Conservation (phyloP, 2,329 filamentous ascomycete species). For the Biscogniauxia mediterranea region DNA sequence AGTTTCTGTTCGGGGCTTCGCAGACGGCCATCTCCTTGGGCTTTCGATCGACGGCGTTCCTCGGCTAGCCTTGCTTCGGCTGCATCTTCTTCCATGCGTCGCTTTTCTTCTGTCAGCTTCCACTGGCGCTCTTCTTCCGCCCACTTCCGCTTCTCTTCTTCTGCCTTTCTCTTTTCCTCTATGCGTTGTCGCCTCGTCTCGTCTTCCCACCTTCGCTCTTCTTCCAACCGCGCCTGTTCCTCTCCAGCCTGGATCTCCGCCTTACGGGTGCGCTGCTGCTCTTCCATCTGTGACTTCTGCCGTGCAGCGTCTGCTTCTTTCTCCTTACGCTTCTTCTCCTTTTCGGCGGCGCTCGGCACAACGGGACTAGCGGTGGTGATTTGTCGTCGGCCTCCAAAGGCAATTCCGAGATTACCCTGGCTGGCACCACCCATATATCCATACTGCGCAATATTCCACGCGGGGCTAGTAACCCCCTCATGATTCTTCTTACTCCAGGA, state of each 20-base stretch:
- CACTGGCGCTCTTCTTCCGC: conserved; percentile 75
- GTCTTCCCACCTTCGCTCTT: conserved; percentile 66
- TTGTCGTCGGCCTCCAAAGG: conserved; percentile 87
- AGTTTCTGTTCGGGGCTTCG: conserved; percentile 69
- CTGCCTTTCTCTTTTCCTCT: conserved; percentile 60
- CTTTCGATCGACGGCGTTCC: conserved; percentile 62
- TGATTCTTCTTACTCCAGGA: conserved; percentile 89
- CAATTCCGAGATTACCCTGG: conserved; percentile 90
- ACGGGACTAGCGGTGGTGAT: conserved; percentile 80
- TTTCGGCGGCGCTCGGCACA: conserved; percentile 81
- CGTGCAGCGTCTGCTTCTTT: conserved; percentile 59
- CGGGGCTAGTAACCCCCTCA: conserved; percentile 76
- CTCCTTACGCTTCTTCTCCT: conserved; percentile 66
- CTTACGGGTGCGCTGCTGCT: conserved; percentile 47
- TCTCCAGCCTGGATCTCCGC: conserved; percentile 57
- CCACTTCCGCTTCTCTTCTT: conserved; percentile 71
- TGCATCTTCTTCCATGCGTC: conserved; percentile 70
- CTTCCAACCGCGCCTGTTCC: conserved; percentile 57
- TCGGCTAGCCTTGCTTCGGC: conserved; percentile 65
- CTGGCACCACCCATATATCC: conserved; percentile 97
- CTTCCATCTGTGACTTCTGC: conserved; percentile 52
- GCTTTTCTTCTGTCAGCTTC: conserved; percentile 72
- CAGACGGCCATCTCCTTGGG: conserved; percentile 64
- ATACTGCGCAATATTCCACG: conserved; percentile 98
- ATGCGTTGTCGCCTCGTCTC: conserved; percentile 59